Conservation (phyloP, 2,329 filamentous ascomycete species). For the Ilyonectria sp. region DNA sequence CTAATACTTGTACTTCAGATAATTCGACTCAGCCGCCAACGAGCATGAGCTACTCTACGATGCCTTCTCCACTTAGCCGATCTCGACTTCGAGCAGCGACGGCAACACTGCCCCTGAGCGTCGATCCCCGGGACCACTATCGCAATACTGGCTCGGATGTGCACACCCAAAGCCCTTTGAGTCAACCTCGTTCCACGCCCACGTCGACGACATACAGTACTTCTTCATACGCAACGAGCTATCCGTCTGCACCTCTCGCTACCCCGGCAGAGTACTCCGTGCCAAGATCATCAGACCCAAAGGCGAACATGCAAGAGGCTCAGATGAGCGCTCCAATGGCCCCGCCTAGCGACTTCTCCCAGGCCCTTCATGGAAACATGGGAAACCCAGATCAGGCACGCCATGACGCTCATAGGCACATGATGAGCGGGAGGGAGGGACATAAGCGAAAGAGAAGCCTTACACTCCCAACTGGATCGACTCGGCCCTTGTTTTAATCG, state of each 20-base stretch:
- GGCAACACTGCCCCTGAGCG: conserved; percentile 60
- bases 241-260: conserved; percentile 68
- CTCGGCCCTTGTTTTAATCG: conserved; percentile 25
- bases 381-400: conserved; percentile 30
- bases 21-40: conserved; percentile 65
- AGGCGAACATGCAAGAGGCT: conserved; percentile 60
- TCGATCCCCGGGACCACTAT: conserved; percentile 64
- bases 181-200: conserved; percentile 40
- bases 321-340: conserved; percentile 70
- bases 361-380: conserved; percentile 59
- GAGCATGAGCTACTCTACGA: conserved; percentile 63
- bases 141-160: conserved; percentile 51
- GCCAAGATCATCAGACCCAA: conserved; percentile 42
- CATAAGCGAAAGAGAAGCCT: conserved; percentile 59
- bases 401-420: conserved; percentile 23
- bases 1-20: conserved; percentile 53
- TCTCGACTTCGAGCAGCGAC: conserved; percentile 67
- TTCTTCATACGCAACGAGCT: conserved; percentile 65
- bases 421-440: conserved; percentile 44
- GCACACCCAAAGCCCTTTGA: conserved; percentile 30
- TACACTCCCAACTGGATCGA: conserved; percentile 36
- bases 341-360: conserved; percentile 67
- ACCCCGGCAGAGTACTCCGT: conserved; percentile 67
- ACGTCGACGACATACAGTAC: conserved; percentile 59
- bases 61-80: conserved; percentile 60